Conservation (phyloP, 768 basidiomycete genomes). For the Amanita fuliginea region DNA sequence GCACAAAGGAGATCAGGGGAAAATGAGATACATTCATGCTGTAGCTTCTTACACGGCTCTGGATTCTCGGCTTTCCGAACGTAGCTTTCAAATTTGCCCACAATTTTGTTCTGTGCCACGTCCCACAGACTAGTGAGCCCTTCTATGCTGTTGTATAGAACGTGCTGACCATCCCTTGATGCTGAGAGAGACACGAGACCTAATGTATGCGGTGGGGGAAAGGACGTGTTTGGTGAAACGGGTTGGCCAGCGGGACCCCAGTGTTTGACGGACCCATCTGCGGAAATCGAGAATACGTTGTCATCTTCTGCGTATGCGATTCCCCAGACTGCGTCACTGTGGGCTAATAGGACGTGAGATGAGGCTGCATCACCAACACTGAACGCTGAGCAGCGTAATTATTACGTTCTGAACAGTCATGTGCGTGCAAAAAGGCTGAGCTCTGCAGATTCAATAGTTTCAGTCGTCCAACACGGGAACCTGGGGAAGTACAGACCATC, state of each 20-base stretch:
- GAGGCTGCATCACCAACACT: conserved; percentile 16
- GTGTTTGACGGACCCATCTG: conserved; percentile 68
- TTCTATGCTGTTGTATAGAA: conserved; percentile 75
- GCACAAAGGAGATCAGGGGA: not conserved
- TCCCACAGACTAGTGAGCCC: conserved; percentile 75
- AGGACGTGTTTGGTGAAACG: conserved; percentile 21
- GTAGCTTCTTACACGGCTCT: conserved; percentile 60
- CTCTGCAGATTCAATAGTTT: conserved; percentile 29
- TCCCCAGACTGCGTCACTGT: conserved; percentile 73
- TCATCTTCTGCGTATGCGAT: conserved; percentile 61
- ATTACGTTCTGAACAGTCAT: conserved; percentile 72
- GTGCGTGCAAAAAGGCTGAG: conserved; percentile 61
- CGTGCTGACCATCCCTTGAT: conserved; percentile 50
- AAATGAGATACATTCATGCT: too few species aligned
- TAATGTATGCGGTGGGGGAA: conserved; percentile 68
- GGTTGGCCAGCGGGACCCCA: conserved; percentile 31
- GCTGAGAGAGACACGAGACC: conserved; percentile 77
- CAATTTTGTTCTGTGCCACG: conserved; percentile 44
- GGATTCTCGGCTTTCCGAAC: conserved; percentile 42
- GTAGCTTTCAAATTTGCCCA: conserved; percentile 68
- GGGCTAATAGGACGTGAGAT: conserved; percentile 38
- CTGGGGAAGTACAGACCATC: conserved; percentile 19
- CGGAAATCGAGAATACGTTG: conserved; percentile 57
- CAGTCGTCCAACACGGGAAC: not conserved
- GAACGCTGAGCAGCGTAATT: conserved; percentile 17